Base-by-base conservation (phyloP, 768 basidiomycete genomes). In the Lentinula aciculospora region DNA sequence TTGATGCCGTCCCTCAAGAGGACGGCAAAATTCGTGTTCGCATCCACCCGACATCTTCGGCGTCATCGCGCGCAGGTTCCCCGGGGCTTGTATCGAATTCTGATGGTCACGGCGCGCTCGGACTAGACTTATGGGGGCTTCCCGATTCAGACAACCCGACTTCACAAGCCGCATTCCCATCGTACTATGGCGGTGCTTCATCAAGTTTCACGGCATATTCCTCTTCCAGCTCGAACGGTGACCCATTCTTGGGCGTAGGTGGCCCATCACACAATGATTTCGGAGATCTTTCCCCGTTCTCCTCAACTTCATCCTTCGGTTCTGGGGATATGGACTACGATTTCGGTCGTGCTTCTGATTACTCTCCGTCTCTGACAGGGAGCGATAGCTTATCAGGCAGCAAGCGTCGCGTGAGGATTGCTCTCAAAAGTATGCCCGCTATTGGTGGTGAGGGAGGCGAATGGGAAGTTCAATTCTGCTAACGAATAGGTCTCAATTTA, bases 391-490 rank as follows among this genome's bases (percentile, higher is more conserved):
- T 75, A 60, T 34, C 51, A 13, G 71, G 65, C 56, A 64, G 62
- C 53, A 64, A 76, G 64, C 78, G 82, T 37, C 78, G 86, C 37
- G 84, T 86, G 60, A 78, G 84, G 61, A 84, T 87, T 50, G 83
- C 86, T 28, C 72, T 88, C 60, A 86, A 83, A 71, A 83, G 79
- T 63, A 71, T 84, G 70, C 85, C 86, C 0, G 75, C 75, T 21
- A 71, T 78, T 29, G 85, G 84, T 46, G 79, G 79, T 61, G 84
- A 86, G 67, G 85, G 85, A 47, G 87, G 86, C 60, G 87, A 88
- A 72, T 89, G 88, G 87, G 87, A 90, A 68, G 85, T 90, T 46
- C 81, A 86, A 67, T 74, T 88, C 53, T 87, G 85, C 69, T 88
- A 72, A 75, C 17, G 55, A 23, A 19, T 25, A 28, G 27, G 28